Evolutionary conservation across 768 basidiomycete species (phyloP), one percentile per base, ranked within the genome.

Genomic region (Crucibulum laeve): DNA sequence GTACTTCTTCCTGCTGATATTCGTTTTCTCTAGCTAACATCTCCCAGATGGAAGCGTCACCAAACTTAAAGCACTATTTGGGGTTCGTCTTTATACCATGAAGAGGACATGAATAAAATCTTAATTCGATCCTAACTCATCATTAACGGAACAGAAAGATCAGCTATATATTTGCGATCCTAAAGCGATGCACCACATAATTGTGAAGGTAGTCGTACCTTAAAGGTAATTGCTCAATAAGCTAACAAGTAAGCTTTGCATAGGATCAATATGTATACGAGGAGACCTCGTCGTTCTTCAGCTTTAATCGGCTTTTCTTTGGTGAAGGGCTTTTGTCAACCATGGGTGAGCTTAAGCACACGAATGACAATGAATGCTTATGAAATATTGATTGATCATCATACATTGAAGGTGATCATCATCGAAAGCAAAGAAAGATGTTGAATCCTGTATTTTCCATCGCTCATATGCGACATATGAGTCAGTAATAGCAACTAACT

Each of bases 141-240:
- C n/a, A n/a, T n/a, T n/a, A n/a, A n/a, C n/a, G n/a, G n/a, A n/a
- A n/a, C n/a, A 64, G 64, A 56, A 57, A 43, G 53, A 59, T 32
- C 54, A 62, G 40, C 61, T 77, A 8, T 68, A 69, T 44, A 60
- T 74, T 10, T 71, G 55, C 37, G 75, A 77, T 48, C 69, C 73
- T 0, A 62, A 61, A 35, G 75, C 74, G 4, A 49, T 77, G 42
- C 61, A 73, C 43, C 68, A 70, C 45, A 68, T 77, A 26, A 26
- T 71, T 6, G 58, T 74, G 41, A 75, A 73, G 54, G 74, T 70
- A 35, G n/a, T 42, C 24, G 11, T 8, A 18, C 3, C n/a, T 21
- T 30, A n/a, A 8, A 19, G 2, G 5, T 10, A 11, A 17, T 14
- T 8, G 13, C 21, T 11, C 28, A 22, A n/a, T 18, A n/a, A 40